Evolutionary conservation across 2,329 filamentous ascomycete species (phyloP).

Genomic region (Hymenoscyphus repandus): DNA sequence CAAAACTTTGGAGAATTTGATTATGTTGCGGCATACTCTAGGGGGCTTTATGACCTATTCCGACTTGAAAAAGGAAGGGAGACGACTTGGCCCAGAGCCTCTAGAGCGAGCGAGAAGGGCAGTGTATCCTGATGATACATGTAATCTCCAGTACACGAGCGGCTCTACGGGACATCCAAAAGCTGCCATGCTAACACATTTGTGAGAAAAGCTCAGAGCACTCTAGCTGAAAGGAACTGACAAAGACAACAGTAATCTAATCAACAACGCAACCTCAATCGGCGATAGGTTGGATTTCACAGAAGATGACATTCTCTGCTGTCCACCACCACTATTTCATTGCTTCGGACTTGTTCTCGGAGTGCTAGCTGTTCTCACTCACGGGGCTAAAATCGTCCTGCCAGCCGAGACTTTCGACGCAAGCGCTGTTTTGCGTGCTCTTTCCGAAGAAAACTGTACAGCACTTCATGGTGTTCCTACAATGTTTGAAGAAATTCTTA

Average conservation of each 20-base stretch:
- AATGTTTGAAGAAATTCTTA: constrained; percentile 64
- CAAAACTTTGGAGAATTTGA: constrained; percentile 41
- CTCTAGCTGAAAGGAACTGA: too few species aligned
- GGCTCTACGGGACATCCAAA: constrained; percentile 72
- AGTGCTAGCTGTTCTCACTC: constrained; percentile 64
- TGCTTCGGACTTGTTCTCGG: constrained; percentile 70
- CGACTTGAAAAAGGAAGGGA: constrained; percentile 39
- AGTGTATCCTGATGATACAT: constrained; percentile 54
- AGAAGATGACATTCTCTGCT: constrained; percentile 56
- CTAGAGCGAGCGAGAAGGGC: constrained; percentile 1
- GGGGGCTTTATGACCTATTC: constrained; percentile 38
- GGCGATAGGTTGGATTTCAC: constrained; percentile 63
- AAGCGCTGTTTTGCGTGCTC: constrained; percentile 49
- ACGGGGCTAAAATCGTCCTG: constrained; percentile 58
- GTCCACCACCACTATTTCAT: constrained; percentile 60
- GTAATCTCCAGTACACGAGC: constrained; percentile 70
- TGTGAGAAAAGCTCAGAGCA: too few species aligned
- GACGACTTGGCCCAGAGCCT: constrained; percentile 1
- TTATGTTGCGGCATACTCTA: constrained; percentile 54
- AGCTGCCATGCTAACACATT: constrained; percentile 63
- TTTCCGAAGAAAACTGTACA: constrained; percentile 47
- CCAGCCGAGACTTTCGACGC: constrained; percentile 63
- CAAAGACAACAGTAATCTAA: constrained; percentile 34
- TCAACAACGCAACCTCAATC: constrained; percentile 65
- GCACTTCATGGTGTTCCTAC: constrained; percentile 53